A percentile compares a stretch with the other conserved stretches of the same genome.
Conservation (phyloP, 805 yeast species). For the Kodamaea restingae region DNA sequence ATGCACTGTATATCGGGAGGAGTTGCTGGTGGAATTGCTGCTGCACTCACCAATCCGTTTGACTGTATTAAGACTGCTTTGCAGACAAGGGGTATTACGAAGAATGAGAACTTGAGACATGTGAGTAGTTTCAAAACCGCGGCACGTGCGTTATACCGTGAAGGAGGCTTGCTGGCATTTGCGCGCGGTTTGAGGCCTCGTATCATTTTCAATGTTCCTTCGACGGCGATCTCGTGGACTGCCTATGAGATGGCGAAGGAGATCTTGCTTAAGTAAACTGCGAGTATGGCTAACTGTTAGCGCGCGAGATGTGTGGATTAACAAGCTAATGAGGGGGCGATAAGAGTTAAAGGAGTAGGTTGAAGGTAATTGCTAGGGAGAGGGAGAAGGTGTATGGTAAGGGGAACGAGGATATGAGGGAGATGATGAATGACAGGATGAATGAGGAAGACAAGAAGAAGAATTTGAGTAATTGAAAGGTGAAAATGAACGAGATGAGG, state of each 20-base stretch:
- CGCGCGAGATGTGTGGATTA: too few relatives aligned
- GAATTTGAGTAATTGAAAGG: too few relatives aligned
- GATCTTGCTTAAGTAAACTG: slow-evolving; percentile 42
- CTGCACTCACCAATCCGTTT: slow-evolving; percentile 90
- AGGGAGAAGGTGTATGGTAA: too few relatives aligned
- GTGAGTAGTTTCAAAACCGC: slow-evolving; percentile 71
- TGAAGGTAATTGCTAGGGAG: too few relatives aligned
- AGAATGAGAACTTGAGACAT: slow-evolving; percentile 43
- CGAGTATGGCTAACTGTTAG: too few relatives aligned
- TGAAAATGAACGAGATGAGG: too few relatives aligned
- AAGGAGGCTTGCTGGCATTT: slow-evolving; percentile 66
- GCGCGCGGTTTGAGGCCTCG: slow-evolving; percentile 85
- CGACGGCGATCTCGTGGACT: slow-evolving; percentile 97
- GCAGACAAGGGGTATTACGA: slow-evolving; percentile 70
- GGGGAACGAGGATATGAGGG: too few relatives aligned
- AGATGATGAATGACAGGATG: too few relatives aligned
- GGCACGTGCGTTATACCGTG: slow-evolving; percentile 57
- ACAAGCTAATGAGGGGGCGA: too few relatives aligned
- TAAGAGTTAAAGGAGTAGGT: too few relatives aligned
- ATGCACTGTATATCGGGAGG: slow-evolving; percentile 92
- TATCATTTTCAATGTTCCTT: slow-evolving; percentile 87
- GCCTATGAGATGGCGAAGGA: slow-evolving; percentile 96
- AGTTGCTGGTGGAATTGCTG: slow-evolving; percentile 90
- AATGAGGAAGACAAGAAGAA: too few relatives aligned
- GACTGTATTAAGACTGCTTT: slow-evolving; percentile 90